Percentiles rank a stretch among this genome's conserved stretches.
Evolutionary conservation across 768 basidiomycete species (phyloP).

Genomic region (Mycena alexandri): DNA sequence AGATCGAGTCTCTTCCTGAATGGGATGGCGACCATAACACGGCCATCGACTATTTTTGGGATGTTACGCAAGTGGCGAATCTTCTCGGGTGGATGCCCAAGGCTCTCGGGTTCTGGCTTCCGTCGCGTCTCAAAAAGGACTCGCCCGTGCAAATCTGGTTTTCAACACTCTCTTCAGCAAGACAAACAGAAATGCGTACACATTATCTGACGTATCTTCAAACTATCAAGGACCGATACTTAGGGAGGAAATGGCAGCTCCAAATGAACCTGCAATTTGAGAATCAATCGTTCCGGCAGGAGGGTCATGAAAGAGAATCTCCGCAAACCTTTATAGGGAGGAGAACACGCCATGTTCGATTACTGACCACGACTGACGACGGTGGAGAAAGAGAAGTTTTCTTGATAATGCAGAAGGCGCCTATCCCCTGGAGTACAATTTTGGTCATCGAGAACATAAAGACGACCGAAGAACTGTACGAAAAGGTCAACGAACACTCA

Average conservation of each 20-base stretch:
- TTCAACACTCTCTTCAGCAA: neutral
- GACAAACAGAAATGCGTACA: neutral
- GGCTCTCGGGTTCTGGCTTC: conserved; percentile 8
- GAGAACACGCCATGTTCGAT: neutral
- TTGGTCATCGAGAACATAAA: neutral
- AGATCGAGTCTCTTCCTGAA: too few relatives aligned
- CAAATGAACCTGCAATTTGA: neutral
- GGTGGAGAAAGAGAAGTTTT: neutral
- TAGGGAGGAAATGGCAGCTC: conserved; percentile 1
- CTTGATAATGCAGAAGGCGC: conserved; percentile 9
- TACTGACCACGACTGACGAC: neutral
- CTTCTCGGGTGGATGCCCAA: neutral
- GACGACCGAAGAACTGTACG: neutral
- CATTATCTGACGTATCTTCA: neutral
- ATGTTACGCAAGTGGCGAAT: neutral
- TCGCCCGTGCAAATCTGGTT: neutral
- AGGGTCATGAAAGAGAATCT: too few relatives aligned
- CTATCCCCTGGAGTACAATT: neutral
- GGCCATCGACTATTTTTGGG: conserved; percentile 10
- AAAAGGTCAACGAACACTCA: neutral
- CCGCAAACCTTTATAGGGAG: neutral
- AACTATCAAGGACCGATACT: neutral
- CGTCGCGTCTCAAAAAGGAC: neutral
- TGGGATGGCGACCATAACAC: too few relatives aligned
- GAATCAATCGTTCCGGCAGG: neutral